Conservation (phyloP, 2,329 filamentous ascomycete species). For the Neurospora crassa region DNA sequence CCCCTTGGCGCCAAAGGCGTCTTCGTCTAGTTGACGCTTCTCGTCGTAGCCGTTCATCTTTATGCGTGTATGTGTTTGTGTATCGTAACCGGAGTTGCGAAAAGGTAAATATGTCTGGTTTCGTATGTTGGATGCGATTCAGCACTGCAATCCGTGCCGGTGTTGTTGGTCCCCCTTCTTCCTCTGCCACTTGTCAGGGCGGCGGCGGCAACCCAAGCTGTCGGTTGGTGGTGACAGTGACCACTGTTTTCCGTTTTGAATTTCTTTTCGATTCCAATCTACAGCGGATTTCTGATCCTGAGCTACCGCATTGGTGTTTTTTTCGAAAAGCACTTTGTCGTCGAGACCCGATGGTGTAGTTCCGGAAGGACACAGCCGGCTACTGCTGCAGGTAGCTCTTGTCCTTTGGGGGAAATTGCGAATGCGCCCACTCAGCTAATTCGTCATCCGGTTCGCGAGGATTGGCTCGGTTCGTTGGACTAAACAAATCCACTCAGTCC, state of each 20-base stretch:
- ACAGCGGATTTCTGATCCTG: neutral
- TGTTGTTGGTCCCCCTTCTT: neutral
- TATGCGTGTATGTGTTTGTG: constrained; percentile 1
- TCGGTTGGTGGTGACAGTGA: neutral
- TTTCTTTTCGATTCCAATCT: neutral
- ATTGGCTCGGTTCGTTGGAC: neutral
- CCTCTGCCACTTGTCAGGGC: neutral
- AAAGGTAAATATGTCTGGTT: neutral
- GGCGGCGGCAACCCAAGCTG: neutral
- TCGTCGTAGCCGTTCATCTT: constrained; percentile 71
- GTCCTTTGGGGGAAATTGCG: neutral
- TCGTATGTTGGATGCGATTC: neutral
- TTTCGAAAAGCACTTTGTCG: neutral
- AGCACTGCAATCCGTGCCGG: neutral
- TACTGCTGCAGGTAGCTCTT: neutral
- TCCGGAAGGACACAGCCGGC: neutral
- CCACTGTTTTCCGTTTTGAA: neutral
- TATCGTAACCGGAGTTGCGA: neutral
- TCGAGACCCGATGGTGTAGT: neutral
- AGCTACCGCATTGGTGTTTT: neutral
- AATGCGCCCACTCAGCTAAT: neutral
- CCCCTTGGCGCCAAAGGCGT: constrained; percentile 66
- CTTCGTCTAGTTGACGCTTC: constrained; percentile 60
- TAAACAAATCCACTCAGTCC: neutral
- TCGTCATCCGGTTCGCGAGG: neutral